phyloP scores from a whole-genome alignment of 1,284 basidiomycete genomes.

The Leccinum griseonigrum region DNA sequence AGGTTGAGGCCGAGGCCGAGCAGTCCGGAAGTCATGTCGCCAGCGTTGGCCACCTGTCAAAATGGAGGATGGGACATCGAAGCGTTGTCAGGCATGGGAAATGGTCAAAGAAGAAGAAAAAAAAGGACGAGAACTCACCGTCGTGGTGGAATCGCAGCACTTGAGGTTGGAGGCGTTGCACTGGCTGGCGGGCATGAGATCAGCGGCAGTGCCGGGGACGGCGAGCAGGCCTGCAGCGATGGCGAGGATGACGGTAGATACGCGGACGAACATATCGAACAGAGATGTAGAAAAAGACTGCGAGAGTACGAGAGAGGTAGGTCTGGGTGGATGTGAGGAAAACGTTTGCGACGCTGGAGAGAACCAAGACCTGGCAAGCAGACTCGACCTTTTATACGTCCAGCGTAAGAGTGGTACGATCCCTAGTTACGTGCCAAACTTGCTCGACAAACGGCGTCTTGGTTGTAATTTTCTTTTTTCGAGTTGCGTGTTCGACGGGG shows the following conservation, averaged over 20 bases:
- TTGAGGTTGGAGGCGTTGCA: conserved; percentile 10
- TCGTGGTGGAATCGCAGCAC: conserved; percentile 2
- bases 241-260: conserved; percentile 13
- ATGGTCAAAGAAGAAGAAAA: not conserved
- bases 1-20: not conserved
- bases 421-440: not conserved
- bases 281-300: not conserved
- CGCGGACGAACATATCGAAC: conserved; percentile 16
- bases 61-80: too few species aligned
- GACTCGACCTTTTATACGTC: conserved; percentile 17
- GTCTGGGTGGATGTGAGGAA: not conserved
- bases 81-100: not conserved
- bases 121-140: conserved; percentile 2
- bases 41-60: conserved; percentile 1
- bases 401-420: conserved; percentile 7
- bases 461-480: conserved; percentile 13
- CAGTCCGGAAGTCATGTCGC: fast-evolving
- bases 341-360: not conserved
- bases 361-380: not conserved
- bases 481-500: conserved; percentile 9
- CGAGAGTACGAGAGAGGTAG: not conserved
- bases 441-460: conserved; percentile 20
- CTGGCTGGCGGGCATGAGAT: conserved; percentile 1
- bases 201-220: not conserved
- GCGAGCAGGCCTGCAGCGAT: conserved; percentile 15